Base-by-base conservation (phyloP, 108 stramenopile species). In the Nitzschia sp. region DNA sequence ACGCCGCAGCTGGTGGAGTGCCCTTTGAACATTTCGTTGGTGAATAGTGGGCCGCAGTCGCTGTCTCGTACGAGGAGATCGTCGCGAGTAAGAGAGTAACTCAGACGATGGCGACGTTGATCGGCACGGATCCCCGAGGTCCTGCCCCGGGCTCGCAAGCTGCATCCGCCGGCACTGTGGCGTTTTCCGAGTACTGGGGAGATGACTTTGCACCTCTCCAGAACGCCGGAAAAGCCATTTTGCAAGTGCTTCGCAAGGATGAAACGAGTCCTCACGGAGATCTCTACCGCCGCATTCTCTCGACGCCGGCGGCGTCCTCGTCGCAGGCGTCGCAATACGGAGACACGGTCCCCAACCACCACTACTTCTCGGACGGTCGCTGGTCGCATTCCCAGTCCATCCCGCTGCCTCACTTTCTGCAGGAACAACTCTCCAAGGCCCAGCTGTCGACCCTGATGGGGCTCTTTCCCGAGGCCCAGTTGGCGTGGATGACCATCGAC, bases 401-500 rank as follows among this genome's bases (percentile, higher is more conserved):
- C 11, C 94, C 91, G 9, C 79, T 95, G 28, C 91, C 94, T 13
- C 56, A 82, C 1, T 72, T 75, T 31, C 54, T 95, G 26, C 67
- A 78, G 15, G 59, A 77, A 15, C 75, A 79, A 45, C 62, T 82
- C 13, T 54, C 73, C 42, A 74, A 72, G 30, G 82, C 80, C 0
- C 65, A 83, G 51, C 63, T 76, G 9, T 74, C 82, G 3, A 72
- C 64, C 2, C 75, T 91, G n/a, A 98, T 98, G 98, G 98, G 98
- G 23, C 51, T 98, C 28, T 79, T 97, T 46, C 88, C 92, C 42
- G 84, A 96, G 34, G 96, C 91, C 6, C 60, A 90, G 67, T 74
- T 97, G 55, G 98, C 87, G 6, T 98, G 98, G 98, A 71, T 97
- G 81, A 88, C 81, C 53, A 79, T 92, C 34, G 98, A 98, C 69